These are phyloP conservation scores for Glaciozyma antarctica DNA, from an alignment of 768 basidiomycete species.

Conservation along the genomic window DNA sequence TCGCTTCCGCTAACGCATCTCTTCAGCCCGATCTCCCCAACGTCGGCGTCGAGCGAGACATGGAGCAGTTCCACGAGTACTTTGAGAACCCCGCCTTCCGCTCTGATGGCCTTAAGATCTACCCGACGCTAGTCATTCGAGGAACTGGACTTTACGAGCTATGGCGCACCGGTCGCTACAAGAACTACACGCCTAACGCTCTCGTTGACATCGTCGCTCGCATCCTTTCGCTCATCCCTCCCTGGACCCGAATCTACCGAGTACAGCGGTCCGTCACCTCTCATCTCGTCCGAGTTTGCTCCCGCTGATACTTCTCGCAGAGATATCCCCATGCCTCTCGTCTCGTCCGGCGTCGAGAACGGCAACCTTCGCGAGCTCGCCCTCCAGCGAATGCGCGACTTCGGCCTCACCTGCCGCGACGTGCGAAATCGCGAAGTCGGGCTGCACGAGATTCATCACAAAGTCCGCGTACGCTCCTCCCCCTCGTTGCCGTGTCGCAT, in stretches of 20 bases:
- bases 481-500: too few relatives aligned
- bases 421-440: conserved; percentile 97
- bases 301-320: conserved; percentile 41
- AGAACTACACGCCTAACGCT: conserved; percentile 99
- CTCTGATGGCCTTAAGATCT: conserved; percentile 94
- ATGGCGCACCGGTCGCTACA: conserved; percentile 42
- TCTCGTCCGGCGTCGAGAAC: conserved; percentile 94
- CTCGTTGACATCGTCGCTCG: conserved; percentile 93
- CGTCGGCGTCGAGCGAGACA: conserved; percentile 90
- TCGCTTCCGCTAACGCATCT: not conserved
- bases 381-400: conserved; percentile 95
- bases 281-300: not conserved
- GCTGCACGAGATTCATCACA: conserved; percentile 96
- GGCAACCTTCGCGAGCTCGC: conserved; percentile 95
- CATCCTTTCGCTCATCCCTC: conserved; percentile 90
- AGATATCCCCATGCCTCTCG: conserved; percentile 93
- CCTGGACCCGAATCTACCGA: conserved; percentile 97
- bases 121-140: conserved; percentile 94
- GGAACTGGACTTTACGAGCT: conserved; percentile 64
- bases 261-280: conserved; percentile 65
- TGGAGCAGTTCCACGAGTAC: conserved; percentile 98
- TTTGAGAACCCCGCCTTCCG: conserved; percentile 98
- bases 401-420: conserved; percentile 93
- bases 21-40: conserved; percentile 83
- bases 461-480: conserved; percentile 52